A percentile compares a stretch with the other conserved stretches of the same genome.
These are phyloP conservation scores for Aspergillus sp. DNA, from an alignment of 2,329 filamentous ascomycete genomes.

Conservation along the genomic window DNA sequence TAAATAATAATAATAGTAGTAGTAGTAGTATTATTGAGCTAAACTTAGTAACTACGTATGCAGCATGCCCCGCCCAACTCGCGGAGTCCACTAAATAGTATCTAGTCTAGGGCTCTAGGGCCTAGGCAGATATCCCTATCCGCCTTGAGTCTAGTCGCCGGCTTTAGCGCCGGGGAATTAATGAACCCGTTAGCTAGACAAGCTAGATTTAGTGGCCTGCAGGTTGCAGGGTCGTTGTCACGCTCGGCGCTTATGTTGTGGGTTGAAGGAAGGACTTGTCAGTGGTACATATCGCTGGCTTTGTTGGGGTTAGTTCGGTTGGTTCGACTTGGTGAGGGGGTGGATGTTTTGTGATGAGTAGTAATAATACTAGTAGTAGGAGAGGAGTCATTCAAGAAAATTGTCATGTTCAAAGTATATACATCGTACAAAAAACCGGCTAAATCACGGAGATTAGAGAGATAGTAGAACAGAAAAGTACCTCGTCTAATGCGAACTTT, in stretches of 20 bases:
- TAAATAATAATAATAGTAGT: too few relatives aligned
- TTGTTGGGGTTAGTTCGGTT: too few relatives aligned
- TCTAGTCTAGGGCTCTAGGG: too few relatives aligned
- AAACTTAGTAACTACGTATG: too few relatives aligned
- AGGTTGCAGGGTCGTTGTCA: background rate
- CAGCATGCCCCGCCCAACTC: background rate
- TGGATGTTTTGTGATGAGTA: background rate
- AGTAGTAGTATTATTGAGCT: too few relatives aligned
- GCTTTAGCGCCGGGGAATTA: background rate
- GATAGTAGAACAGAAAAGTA: background rate
- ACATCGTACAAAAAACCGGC: slow-evolving; percentile 2
- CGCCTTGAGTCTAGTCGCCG: slow-evolving; percentile 3
- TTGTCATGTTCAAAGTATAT: background rate
- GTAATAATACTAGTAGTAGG: too few relatives aligned
- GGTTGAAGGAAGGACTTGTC: background rate
- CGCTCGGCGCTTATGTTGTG: background rate
- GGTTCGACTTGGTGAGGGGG: background rate
- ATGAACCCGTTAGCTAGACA: background rate
- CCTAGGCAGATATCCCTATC: background rate
- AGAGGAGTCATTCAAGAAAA: too few relatives aligned
- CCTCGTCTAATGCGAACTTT: slow-evolving; percentile 8
- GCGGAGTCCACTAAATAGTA: background rate
- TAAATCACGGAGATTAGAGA: background rate
- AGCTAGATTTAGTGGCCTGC: background rate
- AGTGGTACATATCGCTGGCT: background rate